Conservation (phyloP, 495 filamentous ascomycete genomes). For the Penicillium ucsense region DNA sequence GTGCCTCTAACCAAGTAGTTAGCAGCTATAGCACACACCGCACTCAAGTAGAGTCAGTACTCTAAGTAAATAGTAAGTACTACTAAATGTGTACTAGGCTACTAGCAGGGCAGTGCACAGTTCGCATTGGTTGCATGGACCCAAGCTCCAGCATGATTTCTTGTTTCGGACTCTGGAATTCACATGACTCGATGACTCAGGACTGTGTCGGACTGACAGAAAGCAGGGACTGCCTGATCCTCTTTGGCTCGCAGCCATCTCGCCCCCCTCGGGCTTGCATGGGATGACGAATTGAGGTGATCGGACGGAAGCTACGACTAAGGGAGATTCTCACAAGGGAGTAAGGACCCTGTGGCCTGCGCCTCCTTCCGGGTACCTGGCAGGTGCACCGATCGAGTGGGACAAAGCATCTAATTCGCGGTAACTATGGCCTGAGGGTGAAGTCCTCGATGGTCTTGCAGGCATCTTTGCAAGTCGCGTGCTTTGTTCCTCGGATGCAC, state of each 20-base stretch:
- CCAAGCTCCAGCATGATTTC: not conserved
- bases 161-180: not conserved
- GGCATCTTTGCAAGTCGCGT: slow-evolving; percentile 25
- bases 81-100: not conserved
- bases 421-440: slow-evolving; percentile 6
- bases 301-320: no score
- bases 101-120: slow-evolving; percentile 1
- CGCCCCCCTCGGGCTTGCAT: no score
- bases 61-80: no score
- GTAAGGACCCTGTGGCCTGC: no score
- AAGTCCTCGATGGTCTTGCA: slow-evolving; percentile 7
- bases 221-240: no score
- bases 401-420: no score
- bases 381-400: slow-evolving; percentile 2
- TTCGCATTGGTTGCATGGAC: not conserved
- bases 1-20: no score
- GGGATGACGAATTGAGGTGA: not conserved
- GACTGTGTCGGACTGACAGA: no score
- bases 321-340: no score
- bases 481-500: slow-evolving; percentile 14
- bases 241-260: no score
- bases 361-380: slow-evolving; percentile 16
- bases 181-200: slow-evolving; percentile 1
- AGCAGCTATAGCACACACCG: no score
- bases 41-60: no score